Conservation (phyloP, 305 asterid species). For the Coffea humblotiana region DNA sequence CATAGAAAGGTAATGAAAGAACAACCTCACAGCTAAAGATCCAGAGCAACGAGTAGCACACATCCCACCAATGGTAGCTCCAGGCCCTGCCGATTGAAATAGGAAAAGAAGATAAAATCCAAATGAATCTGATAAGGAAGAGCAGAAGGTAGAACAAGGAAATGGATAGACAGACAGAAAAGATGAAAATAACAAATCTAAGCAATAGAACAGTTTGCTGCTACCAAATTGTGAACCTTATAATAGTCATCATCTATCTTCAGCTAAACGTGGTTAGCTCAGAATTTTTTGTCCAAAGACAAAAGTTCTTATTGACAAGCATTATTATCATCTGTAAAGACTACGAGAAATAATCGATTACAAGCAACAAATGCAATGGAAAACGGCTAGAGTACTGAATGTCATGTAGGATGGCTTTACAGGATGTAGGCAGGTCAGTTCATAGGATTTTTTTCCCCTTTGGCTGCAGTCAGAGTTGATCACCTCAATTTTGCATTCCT, state of each 20-base stretch:
- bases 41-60: constrained; percentile 99
- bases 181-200: background rate
- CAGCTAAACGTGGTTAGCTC: background rate
- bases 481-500: background rate
- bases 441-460: background rate
- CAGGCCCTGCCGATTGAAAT: constrained; percentile 71
- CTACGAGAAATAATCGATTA: background rate
- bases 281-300: background rate
- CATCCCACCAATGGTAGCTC: constrained; percentile 99
- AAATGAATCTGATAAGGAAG: background rate
- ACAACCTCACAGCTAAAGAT: constrained; percentile 94
- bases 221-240: background rate
- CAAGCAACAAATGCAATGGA: background rate
- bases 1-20: background rate
- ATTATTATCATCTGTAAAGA: background rate
- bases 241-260: background rate
- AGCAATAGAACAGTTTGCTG: background rate
- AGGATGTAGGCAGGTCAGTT: background rate
- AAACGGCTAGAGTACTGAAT: background rate
- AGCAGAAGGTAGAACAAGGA: too few relatives aligned
- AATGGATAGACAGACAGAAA: background rate
- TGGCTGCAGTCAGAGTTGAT: too few relatives aligned
- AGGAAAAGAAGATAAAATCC: constrained; percentile 13
- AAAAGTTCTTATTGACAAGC: background rate
- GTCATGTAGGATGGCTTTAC: background rate